Conservation (phyloP, 2,329 filamentous ascomycete genomes). For the Aaosphaeria arxii region DNA sequence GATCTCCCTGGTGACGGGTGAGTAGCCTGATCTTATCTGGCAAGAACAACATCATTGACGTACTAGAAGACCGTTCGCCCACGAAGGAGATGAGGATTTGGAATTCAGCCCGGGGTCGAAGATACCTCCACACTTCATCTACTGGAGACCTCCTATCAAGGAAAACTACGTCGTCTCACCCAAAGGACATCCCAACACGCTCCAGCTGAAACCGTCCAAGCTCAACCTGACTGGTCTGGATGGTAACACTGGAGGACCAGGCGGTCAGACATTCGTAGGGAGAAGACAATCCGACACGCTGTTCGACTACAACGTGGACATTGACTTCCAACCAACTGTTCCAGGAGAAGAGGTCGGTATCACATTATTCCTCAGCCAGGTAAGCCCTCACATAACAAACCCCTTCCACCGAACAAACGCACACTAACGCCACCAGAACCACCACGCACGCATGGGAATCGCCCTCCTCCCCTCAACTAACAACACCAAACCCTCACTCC, state of each 20-base stretch:
- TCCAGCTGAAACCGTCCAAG: constrained; percentile 48
- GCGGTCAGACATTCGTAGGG: constrained; percentile 51
- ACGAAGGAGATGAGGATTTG: constrained; percentile 40
- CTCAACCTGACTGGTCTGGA: constrained; percentile 55
- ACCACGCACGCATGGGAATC: constrained; percentile 50
- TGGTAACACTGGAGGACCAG: constrained; percentile 44
- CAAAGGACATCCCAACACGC: constrained; percentile 39
- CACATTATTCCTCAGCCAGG: constrained; percentile 49
- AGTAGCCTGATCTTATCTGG: not conserved
- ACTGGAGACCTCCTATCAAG: constrained; percentile 52
- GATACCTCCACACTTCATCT: constrained; percentile 51
- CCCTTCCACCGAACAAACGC: not conserved
- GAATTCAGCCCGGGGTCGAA: constrained; percentile 45
- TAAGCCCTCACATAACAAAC: constrained; percentile 1
- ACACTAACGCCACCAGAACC: constrained; percentile 36
- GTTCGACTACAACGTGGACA: constrained; percentile 50
- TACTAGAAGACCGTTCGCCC: constrained; percentile 32
- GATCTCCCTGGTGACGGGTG: constrained; percentile 40
- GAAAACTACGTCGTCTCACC: constrained; percentile 51
- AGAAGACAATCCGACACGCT: constrained; percentile 54
- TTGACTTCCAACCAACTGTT: constrained; percentile 42
- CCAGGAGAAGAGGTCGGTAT: constrained; percentile 52
- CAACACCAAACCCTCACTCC: constrained; percentile 11
- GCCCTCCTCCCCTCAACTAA: constrained; percentile 15
- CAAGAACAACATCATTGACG: no score